Conservation (phyloP, 2,329 filamentous ascomycete species). For the Lasiodiplodia sp. region DNA sequence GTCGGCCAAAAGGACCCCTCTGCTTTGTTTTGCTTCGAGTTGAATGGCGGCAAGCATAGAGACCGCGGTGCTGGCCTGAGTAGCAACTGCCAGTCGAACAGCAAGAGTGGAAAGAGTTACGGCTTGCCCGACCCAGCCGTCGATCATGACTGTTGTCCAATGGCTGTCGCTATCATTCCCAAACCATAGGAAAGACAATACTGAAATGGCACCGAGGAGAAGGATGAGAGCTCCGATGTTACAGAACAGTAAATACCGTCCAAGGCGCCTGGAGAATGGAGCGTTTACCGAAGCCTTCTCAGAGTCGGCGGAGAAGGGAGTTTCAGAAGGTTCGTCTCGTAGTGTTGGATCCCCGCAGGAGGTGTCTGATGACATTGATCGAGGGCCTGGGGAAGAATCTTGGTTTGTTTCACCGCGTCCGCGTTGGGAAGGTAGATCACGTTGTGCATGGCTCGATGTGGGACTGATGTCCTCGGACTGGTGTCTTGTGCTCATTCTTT, state of each 20-base stretch:
- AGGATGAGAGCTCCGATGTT: neutral
- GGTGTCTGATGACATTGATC: neutral
- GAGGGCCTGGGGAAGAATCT: no score
- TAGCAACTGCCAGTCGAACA: neutral
- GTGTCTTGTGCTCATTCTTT: no score
- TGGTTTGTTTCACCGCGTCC: no score
- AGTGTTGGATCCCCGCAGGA: neutral
- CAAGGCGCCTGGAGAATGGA: neutral
- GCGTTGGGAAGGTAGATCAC: neutral
- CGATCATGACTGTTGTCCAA: neutral
- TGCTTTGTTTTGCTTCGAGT: neutral
- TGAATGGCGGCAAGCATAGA: neutral
- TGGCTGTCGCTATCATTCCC: neutral
- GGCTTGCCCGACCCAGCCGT: neutral
- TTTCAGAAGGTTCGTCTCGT: no score
- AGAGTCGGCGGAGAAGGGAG: neutral
- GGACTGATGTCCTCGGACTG: no score
- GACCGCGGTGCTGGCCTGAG: neutral
- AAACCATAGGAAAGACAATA: neutral
- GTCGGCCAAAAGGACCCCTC: neutral
- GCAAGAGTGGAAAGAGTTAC: neutral
- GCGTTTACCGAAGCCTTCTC: neutral
- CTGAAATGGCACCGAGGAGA: neutral
- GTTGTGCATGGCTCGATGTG: no score
- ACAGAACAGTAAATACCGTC: neutral